Conservation (phyloP, 192 early-diverging fungal species). For the Linnemannia zychae region DNA sequence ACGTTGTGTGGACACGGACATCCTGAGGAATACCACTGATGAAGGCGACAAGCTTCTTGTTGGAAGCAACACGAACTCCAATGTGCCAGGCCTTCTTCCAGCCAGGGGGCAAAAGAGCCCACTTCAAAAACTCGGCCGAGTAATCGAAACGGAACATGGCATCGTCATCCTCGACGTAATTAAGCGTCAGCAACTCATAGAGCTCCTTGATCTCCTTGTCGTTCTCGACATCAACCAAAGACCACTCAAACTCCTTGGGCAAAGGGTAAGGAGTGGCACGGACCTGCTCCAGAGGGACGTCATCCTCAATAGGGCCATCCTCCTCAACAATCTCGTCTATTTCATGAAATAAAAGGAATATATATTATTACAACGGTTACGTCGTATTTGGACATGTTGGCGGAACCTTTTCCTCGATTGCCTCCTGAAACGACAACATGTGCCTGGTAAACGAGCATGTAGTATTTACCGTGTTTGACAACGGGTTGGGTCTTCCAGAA, state of each 20-base stretch:
- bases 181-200: constrained; percentile 89
- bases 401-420: no score
- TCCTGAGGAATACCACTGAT: constrained; percentile 94
- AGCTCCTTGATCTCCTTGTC: constrained; percentile 87
- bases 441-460: no score
- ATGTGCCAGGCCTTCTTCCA: constrained; percentile 92
- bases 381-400: no score
- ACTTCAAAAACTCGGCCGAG: constrained; percentile 91
- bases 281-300: constrained; percentile 82
- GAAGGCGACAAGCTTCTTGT: constrained; percentile 93
- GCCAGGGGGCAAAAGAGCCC: constrained; percentile 96
- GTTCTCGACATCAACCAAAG: constrained; percentile 81
- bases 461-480: constrained; percentile 71
- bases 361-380: no score
- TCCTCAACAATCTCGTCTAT: constrained; percentile 77
- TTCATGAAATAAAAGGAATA: not conserved
- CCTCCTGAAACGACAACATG: no score
- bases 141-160: constrained; percentile 98
- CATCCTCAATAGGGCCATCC: constrained; percentile 87
- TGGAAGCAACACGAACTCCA: constrained; percentile 87
- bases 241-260: constrained; percentile 94
- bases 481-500: constrained; percentile 99
- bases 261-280: constrained; percentile 86
- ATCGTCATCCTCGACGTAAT: constrained; percentile 99
- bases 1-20: constrained; percentile 79